Percentiles rank a stretch among this genome's conserved stretches.
These are phyloP conservation scores for Neonectria sp. DNA, from an alignment of 2,329 filamentous ascomycete genomes.

Conservation along the genomic window DNA sequence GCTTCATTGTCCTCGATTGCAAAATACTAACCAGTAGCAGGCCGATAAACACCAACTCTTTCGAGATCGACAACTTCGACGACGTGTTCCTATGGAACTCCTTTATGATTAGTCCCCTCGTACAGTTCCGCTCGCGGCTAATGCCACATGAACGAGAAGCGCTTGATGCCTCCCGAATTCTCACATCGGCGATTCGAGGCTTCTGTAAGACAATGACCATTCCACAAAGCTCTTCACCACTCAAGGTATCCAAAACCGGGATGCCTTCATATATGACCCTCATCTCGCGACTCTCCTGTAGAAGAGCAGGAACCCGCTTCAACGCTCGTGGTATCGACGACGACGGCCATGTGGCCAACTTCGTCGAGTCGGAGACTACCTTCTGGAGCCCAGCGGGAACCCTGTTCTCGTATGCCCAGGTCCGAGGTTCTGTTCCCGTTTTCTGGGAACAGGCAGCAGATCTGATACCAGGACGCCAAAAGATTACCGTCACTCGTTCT, in stretches of 20 bases:
- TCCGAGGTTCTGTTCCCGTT: constrained; percentile 92
- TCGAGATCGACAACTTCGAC: constrained; percentile 94
- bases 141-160: constrained; percentile 81
- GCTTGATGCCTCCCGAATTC: constrained; percentile 88
- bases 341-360: constrained; percentile 97
- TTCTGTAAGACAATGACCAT: constrained; percentile 92
- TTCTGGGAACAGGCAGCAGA: constrained; percentile 98
- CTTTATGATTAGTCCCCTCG: constrained; percentile 95
- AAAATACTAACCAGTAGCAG: constrained; percentile 57
- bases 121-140: constrained; percentile 89
- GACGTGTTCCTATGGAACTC: constrained; percentile 97
- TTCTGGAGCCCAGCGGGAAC: constrained; percentile 86
- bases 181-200: constrained; percentile 94
- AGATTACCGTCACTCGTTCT: constrained; percentile 91
- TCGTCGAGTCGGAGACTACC: constrained; percentile 96
- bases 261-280: constrained; percentile 88
- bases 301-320: constrained; percentile 93
- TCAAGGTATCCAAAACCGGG: constrained; percentile 76
- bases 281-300: constrained; percentile 92
- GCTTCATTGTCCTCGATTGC: neutral
- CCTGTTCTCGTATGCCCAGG: constrained; percentile 94
- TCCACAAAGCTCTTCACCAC: constrained; percentile 80
- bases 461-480: constrained; percentile 91
- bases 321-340: constrained; percentile 98
- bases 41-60: constrained; percentile 80